A percentile compares a stretch with the other conserved stretches of the same genome.
Evolutionary conservation across 768 basidiomycete genomes (phyloP).

Genomic region (Wakefieldia striispora): DNA sequence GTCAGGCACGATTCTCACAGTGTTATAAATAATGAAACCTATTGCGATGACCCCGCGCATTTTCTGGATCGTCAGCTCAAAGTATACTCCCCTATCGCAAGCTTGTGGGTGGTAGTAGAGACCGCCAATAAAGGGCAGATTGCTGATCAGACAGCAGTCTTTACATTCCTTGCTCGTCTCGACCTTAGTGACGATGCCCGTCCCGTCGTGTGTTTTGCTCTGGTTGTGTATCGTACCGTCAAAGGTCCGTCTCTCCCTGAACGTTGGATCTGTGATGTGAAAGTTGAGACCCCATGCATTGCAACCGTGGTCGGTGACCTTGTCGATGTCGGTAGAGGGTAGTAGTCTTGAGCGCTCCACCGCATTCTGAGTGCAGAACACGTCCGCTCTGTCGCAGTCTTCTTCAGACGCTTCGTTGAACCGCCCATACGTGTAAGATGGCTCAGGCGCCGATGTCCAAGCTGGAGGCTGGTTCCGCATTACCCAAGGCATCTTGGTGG

Average conservation of each 20-base stretch:
- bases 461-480: slow-evolving; percentile 30
- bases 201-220: slow-evolving; percentile 25
- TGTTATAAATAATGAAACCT: slow-evolving; percentile 41
- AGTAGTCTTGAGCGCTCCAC: slow-evolving; percentile 44
- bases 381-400: slow-evolving; percentile 50
- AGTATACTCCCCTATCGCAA: slow-evolving; percentile 56
- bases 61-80: slow-evolving; percentile 52
- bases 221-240: slow-evolving; percentile 40
- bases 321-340: slow-evolving; percentile 51
- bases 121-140: slow-evolving; percentile 58
- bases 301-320: slow-evolving; percentile 45
- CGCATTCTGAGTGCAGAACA: slow-evolving; percentile 46
- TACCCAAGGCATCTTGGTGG: too few relatives aligned
- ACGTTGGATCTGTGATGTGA: slow-evolving; percentile 25
- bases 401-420: slow-evolving; percentile 55
- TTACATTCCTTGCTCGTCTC: slow-evolving; percentile 41
- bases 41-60: slow-evolving; percentile 62
- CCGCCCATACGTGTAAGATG: slow-evolving; percentile 45
- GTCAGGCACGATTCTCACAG: not conserved
- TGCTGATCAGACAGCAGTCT: slow-evolving; percentile 55
- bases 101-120: slow-evolving; percentile 51
- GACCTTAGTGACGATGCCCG: slow-evolving; percentile 37
- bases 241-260: slow-evolving; percentile 32
- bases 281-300: slow-evolving; percentile 53
- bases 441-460: slow-evolving; percentile 62